A percentile compares a stretch with the other conserved stretches of the same genome.
Evolutionary conservation across 2,329 filamentous ascomycete genomes (phyloP).

Genomic region (Sarocladium brachiariae): DNA sequence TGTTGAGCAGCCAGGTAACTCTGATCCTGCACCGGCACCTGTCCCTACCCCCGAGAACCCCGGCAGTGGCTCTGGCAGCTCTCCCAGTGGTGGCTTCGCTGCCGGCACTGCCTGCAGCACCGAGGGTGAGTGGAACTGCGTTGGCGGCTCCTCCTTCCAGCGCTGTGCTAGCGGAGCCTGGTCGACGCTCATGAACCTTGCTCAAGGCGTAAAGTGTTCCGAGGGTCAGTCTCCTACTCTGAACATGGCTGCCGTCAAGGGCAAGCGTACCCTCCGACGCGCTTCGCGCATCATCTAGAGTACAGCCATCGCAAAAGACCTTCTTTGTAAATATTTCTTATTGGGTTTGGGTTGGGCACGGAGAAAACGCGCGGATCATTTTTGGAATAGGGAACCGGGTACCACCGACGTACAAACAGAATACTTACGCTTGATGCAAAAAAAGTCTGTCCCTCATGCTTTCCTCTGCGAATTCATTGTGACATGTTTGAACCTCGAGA

Average conservation of each 20-base stretch:
- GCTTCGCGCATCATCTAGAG: constrained; percentile 17
- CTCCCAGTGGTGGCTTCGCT: constrained; percentile 19
- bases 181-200: constrained; percentile 35
- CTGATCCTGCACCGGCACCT: not conserved
- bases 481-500: too few relatives aligned
- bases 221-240: constrained; percentile 33
- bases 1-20: not conserved
- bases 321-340: constrained; percentile 3
- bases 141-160: constrained; percentile 43
- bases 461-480: too few relatives aligned
- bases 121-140: constrained; percentile 49
- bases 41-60: not conserved
- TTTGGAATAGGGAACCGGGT: not conserved
- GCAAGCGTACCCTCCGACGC: constrained; percentile 20
- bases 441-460: too few relatives aligned
- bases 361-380: not conserved
- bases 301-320: not conserved
- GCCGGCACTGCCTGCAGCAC: constrained; percentile 37
- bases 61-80: constrained; percentile 19
- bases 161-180: constrained; percentile 47
- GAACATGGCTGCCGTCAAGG: constrained; percentile 22
- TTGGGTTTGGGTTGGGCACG: not conserved
- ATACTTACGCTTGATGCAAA: too few relatives aligned
- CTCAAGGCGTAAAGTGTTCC: constrained; percentile 39
- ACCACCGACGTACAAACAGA: constrained; percentile 3